Evolutionary conservation across 192 early-diverging fungal species (phyloP).

Genomic region (Coemansia sp.): DNA sequence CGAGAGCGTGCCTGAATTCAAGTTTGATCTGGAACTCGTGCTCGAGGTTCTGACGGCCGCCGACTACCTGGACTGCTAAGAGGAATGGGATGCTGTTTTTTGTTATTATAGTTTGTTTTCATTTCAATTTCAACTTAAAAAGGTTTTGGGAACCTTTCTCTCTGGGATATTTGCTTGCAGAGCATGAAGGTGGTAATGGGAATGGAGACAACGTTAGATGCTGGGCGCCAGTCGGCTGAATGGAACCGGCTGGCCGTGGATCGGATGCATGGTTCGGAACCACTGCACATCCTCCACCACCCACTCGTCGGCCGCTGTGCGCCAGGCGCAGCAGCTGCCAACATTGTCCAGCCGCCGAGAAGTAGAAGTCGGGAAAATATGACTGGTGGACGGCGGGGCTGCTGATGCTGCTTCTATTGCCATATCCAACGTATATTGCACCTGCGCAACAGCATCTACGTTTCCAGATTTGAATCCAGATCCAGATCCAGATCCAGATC

Average conservation of each 20-base stretch:
- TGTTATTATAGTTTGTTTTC: background rate
- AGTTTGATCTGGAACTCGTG: slow-evolving; percentile 84
- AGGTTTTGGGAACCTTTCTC: too few species aligned
- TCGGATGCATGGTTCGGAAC: slow-evolving; percentile 13
- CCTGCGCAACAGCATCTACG: background rate
- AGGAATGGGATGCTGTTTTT: background rate
- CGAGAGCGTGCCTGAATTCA: slow-evolving; percentile 74
- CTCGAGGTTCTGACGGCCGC: slow-evolving; percentile 94
- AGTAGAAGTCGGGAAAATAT: too few species aligned
- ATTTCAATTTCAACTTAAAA: too few species aligned
- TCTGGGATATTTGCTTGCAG: too few species aligned
- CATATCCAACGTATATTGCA: slow-evolving; percentile 14
- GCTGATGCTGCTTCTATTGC: background rate
- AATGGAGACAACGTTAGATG: too few species aligned
- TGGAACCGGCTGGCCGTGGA: slow-evolving; percentile 4
- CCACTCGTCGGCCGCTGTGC: slow-evolving; percentile 11
- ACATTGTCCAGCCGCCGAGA: background rate
- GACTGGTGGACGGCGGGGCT: background rate
- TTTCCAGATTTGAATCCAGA: background rate
- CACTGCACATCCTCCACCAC: slow-evolving; percentile 4
- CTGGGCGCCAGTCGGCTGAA: background rate
- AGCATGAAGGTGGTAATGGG: too few species aligned
- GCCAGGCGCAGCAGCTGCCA: background rate
- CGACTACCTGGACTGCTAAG: slow-evolving; percentile 90
- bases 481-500: background rate